Evolutionary conservation across 2,329 filamentous ascomycete species (phyloP), one percentile per base, ranked within the genome.

Genomic region (Emergomyces africanus): DNA sequence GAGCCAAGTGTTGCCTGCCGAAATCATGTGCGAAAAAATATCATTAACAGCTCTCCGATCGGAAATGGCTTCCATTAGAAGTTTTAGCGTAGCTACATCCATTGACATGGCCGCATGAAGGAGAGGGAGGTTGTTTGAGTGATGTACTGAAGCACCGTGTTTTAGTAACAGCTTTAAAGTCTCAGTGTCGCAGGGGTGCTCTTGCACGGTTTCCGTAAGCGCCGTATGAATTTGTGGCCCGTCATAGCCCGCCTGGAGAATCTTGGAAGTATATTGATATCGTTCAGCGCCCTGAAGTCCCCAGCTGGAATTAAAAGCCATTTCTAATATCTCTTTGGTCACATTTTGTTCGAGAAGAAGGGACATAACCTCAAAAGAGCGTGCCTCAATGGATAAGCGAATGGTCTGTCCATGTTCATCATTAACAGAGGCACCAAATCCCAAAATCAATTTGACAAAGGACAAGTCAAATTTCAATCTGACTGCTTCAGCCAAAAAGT

Each of bases 71-170:
- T 60, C 60, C 23, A 64, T 50, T 39, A 66, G 60, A 10, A 65
- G 39, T 18, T 58, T 58, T 28, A 65, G 41, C 1, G 54, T 61
- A 14, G 41, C 37, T 28, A 12, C 42, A 58, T 65, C 57, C 51
- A 49, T 62, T 23, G 59, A 62, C 8, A 59, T 59, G 12, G 64
- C 65, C 5, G 64, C 60, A 23, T 63, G 59, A 37, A 63, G 46
- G 3, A 84, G 75, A 4, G 80, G 78, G 57, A 83, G 80, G 1
- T 81, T 81, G 10, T 76, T 73, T 23, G 78, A 78, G 65, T 79
- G 79, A 64, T 84, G 79, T 0, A 80, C 77, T 57, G 79, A 79
- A 2, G 82, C 83, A 0, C 82, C 81, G 37, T 78, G 74, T 0
- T 68, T 62, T 8, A 85, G 69, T 20, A 86, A 66, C 10, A 83